Evolutionary conservation across 129 eudicot species (phyloP), one percentile per base, ranked within the genome.

Genomic region (Tagetes erecta): DNA sequence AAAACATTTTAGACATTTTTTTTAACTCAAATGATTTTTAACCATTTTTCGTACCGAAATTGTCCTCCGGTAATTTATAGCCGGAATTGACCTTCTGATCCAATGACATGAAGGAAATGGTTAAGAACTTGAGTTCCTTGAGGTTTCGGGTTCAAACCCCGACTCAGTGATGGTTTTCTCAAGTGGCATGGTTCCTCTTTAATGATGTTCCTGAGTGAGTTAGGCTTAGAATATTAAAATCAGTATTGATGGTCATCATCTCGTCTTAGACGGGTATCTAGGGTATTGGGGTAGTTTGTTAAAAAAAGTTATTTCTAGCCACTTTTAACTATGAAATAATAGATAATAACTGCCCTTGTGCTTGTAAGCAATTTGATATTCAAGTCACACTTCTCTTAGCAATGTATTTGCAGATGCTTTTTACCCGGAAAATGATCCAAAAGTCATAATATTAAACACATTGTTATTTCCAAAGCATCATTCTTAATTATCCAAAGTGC

Each of bases 401-500:
- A 20, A 20, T 20, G 27, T 20, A 20, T 20, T 46, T 59, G 52
- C 63, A 66, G 38, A 41, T 20, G 10, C 50, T 51, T 73, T 66
- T 42, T 66, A 36, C 67, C 46, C 12, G 20, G 7, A 55, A 73
- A 80, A 59, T 14, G 39, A 67, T 67, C 44, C 31, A 51, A 64
- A 66, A 39, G 66, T 82, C 66, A 71, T 62, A 77, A 49, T 72
- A 73, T 64, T 39, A 71, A 74, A 79, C 76, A 79, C 58, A 71
- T 71, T 65, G 71, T 75, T 49, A 75, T 65, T 63, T 39, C 14
- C 55, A 65, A 68, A 58, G 68, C 67, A 27, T 68, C 53, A 57
- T 47, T 58, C 70, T 47, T 51, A 76, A 35, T 67, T 75, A 83
- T 76, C 84, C 75, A 64, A 68, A 59, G 52, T 77, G 39, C 83